phyloP scores from a whole-genome alignment of 23 red algal genomes.

The Porphyridium purpureum region DNA sequence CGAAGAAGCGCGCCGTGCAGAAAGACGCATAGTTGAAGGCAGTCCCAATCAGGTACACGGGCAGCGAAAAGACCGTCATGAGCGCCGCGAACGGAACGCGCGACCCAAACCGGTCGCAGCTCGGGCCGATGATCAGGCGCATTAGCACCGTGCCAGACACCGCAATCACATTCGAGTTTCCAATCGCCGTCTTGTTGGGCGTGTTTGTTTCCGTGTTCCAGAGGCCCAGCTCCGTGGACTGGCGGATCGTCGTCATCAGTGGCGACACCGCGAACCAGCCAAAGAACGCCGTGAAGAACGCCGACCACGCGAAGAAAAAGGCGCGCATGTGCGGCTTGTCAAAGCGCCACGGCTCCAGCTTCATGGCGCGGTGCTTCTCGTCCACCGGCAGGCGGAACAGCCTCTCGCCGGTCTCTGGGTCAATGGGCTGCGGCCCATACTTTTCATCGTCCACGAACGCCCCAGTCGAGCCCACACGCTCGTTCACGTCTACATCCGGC shows the following conservation, averaged over 20 bases:
- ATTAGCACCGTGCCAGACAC: conserved; percentile 70
- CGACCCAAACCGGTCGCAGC: conserved; percentile 80
- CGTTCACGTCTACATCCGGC: too few relatives aligned
- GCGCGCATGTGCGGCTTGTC: conserved; percentile 75
- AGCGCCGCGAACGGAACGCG: conserved; percentile 29
- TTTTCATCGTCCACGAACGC: too few relatives aligned
- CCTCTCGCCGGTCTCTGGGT: too few relatives aligned
- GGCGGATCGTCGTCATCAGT: too few relatives aligned
- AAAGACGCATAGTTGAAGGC: conserved; percentile 43
- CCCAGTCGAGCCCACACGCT: too few relatives aligned
- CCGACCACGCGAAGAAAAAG: conserved; percentile 89
- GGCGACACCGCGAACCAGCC: conserved; percentile 88
- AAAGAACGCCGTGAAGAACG: conserved; percentile 95
- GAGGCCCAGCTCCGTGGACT: too few relatives aligned
- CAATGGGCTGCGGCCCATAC: too few relatives aligned
- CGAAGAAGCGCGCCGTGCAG: conserved; percentile 65
- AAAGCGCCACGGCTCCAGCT: conserved; percentile 16
- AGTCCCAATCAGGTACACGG: conserved; percentile 54
- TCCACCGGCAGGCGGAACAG: too few relatives aligned
- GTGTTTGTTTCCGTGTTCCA: conserved; percentile 9
- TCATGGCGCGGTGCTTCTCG: conserved; percentile 21
- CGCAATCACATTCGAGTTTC: conserved; percentile 48
- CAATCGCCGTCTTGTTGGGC: neutral
- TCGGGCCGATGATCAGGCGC: conserved; percentile 54
- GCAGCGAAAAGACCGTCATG: conserved; percentile 66